Conservation (phyloP, 305 asterid genomes). For the Stenogyne calaminthoides region DNA sequence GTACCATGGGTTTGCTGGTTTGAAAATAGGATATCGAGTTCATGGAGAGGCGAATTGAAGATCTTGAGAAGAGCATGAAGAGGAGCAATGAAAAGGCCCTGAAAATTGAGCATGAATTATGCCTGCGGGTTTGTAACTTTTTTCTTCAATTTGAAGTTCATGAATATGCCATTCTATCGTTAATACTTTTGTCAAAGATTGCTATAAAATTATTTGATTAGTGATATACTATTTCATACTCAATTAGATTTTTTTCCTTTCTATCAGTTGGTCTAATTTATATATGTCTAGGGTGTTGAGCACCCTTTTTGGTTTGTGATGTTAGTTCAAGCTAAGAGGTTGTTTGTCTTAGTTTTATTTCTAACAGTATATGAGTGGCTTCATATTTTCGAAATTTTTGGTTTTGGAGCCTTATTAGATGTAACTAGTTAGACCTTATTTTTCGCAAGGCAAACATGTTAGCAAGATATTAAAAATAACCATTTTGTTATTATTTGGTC, state of each 20-base stretch:
- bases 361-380: neutral
- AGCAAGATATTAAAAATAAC: neutral
- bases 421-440: neutral
- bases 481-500: slow-evolving; percentile 1
- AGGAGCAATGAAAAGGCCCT: slow-evolving; percentile 98
- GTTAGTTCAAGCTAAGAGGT: neutral
- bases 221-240: neutral
- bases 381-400: neutral
- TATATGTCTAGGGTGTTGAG: neutral
- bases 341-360: neutral
- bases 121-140: slow-evolving; percentile 61
- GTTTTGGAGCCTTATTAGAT: neutral
- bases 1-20: slow-evolving; percentile 16
- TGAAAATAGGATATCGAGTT: slow-evolving; percentile 82
- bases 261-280: neutral
- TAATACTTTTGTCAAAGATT: neutral
- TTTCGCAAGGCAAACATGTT: neutral
- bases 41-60: slow-evolving; percentile 84
- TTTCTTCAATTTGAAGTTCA: slow-evolving; percentile 22
- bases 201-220: neutral
- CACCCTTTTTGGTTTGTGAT: slow-evolving; percentile 11
- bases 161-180: neutral
- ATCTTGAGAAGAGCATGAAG: slow-evolving; percentile 98
- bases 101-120: slow-evolving; percentile 86
- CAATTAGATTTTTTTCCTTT: neutral